Percentiles rank a stretch among this genome's conserved stretches.
These are phyloP conservation scores for Fusarium aywerte DNA, from an alignment of 2,329 filamentous ascomycete genomes.

Conservation along the genomic window DNA sequence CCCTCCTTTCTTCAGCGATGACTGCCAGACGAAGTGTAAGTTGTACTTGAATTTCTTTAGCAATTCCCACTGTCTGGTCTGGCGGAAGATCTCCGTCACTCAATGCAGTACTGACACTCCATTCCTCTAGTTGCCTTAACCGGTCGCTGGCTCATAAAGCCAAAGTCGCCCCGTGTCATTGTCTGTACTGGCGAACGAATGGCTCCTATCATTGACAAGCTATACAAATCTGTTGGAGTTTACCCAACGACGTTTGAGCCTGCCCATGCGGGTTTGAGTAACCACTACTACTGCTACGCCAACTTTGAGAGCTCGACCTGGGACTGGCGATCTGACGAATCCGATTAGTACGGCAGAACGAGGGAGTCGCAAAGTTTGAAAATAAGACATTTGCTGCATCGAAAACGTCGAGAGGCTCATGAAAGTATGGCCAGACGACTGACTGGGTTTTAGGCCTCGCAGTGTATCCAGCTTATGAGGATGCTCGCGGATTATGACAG, in stretches of 20 bases:
- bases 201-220: constrained; percentile 69
- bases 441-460: not conserved
- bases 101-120: constrained; percentile 22
- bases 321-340: constrained; percentile 52
- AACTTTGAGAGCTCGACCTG: constrained; percentile 75
- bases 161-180: constrained; percentile 60
- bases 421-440: not conserved
- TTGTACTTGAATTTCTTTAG: not conserved
- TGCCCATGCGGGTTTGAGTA: constrained; percentile 78
- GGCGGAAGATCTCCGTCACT: not conserved
- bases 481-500: not conserved
- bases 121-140: constrained; percentile 72
- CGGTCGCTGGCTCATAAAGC: constrained; percentile 75
- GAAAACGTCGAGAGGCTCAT: not conserved
- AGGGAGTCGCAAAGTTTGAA: not conserved
- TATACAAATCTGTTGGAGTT: constrained; percentile 74
- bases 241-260: constrained; percentile 75
- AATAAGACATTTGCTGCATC: not conserved
- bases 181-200: constrained; percentile 83
- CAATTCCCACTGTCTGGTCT: not conserved
- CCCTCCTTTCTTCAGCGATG: constrained; percentile 81
- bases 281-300: constrained; percentile 83
- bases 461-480: not conserved
- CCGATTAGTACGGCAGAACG: not conserved
- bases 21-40: constrained; percentile 82